Evolutionary conservation across 768 basidiomycete genomes (phyloP).

Genomic region (Phaeotremella skinneri): DNA sequence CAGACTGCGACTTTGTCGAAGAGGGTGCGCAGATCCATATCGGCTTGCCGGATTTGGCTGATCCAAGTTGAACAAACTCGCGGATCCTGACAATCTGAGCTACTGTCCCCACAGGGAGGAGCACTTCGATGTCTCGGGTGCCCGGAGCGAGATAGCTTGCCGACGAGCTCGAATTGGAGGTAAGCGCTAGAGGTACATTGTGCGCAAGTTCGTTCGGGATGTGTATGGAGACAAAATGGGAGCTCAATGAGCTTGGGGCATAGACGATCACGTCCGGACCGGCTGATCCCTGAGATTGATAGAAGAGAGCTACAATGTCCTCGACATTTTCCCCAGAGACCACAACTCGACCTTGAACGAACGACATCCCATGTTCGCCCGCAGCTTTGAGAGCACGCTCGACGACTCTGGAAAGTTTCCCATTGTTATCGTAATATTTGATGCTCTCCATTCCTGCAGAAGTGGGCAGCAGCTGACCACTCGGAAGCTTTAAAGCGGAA

Average conservation of each 20-base stretch:
- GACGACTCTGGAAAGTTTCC: neutral
- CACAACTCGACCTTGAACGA: neutral
- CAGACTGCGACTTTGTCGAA: slow-evolving; percentile 2
- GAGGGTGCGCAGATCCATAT: slow-evolving; percentile 26
- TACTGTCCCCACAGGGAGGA: slow-evolving; percentile 5
- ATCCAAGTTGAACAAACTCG: slow-evolving; percentile 17
- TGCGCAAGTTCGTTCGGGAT: neutral
- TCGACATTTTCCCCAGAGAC: neutral
- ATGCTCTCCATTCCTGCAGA: neutral
- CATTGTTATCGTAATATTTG: neutral
- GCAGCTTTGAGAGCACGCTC: neutral
- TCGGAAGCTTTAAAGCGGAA: neutral
- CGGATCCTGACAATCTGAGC: slow-evolving; percentile 14
- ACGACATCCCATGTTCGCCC: neutral
- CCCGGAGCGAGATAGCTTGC: neutral
- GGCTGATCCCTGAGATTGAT: neutral
- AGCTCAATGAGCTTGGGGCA: neutral
- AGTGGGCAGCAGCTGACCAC: neutral
- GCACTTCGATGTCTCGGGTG: neutral
- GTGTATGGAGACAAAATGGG: neutral
- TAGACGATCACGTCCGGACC: neutral
- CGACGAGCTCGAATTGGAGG: neutral
- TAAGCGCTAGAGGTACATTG: neutral
- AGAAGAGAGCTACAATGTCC: neutral
- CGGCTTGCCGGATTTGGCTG: slow-evolving; percentile 10